These are phyloP conservation scores for Penicillium pulvis DNA, from an alignment of 495 filamentous ascomycete genomes.

Conservation along the genomic window DNA sequence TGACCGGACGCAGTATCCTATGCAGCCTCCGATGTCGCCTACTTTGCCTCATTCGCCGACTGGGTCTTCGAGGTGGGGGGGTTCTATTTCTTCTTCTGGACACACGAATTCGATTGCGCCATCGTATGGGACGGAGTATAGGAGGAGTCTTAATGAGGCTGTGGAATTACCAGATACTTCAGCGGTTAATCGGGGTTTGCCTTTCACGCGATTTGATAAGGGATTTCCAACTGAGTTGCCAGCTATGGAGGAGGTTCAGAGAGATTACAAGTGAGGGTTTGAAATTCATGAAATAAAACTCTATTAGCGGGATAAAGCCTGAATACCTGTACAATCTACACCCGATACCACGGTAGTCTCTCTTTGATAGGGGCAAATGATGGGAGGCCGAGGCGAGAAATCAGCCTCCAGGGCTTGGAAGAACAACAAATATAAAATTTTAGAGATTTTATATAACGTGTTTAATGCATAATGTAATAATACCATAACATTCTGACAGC, in stretches of 20 bases:
- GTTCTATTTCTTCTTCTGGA: not conserved
- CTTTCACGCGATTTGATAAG: constrained; percentile 2
- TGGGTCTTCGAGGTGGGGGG: not conserved
- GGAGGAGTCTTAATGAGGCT: not conserved
- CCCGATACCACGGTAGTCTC: no score
- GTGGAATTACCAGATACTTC: constrained; percentile 9
- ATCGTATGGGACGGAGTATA: not conserved
- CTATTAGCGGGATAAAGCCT: no score
- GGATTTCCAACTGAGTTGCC: constrained; percentile 8
- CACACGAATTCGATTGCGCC: not conserved
- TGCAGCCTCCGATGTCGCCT: not conserved
- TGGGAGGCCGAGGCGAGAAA: no score
- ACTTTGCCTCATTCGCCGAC: not conserved
- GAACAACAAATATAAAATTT: no score
- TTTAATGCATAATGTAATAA: no score
- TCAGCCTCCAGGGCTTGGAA: no score
- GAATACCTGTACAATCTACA: no score
- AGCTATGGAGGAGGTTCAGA: not conserved
- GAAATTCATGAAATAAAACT: not conserved
- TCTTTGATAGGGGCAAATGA: no score
- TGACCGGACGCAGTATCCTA: constrained; percentile 14
- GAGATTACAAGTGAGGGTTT: not conserved
- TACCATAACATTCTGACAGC: no score
- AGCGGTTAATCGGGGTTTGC: not conserved
- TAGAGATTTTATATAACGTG: no score